Evolutionary conservation across 495 filamentous ascomycete genomes (phyloP), one percentile per base, ranked within the genome.

Genomic region (Aspergillus nidulans): DNA sequence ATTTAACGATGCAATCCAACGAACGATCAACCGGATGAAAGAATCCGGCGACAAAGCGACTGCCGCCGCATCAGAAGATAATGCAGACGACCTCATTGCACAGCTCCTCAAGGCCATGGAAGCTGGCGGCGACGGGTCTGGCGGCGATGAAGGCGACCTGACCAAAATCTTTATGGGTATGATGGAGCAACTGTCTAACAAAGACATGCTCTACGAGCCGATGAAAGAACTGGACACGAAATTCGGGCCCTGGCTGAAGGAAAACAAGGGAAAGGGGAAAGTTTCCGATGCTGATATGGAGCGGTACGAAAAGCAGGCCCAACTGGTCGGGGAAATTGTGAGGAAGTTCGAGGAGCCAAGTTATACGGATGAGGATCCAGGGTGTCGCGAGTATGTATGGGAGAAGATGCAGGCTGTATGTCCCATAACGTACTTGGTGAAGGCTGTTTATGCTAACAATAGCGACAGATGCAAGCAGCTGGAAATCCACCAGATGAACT

Each of bases 151-250:
- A 19, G 91, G 92, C 52, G 91, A 95, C 56, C 86, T 97, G 61
- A 88, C 86, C 23, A 92, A 94, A 70, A 88, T 97, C 85, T 79
- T 97, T 26, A 77, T 95, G 76, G 89, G 87, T 24, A 96, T 97
- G 90, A 97, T 98, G 92, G 90, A 97, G 70, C 91, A 98, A 69
- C 76, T 98, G 52, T 97, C 94, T 1, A 95, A 94, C 65, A 97
- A 96, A 76, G 94, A 98, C 64, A 96, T 98, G 54, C 74, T 98
- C 40, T 97, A 98, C 63, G 92, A 97, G 73, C 94, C 94, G 15
- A 97, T 98, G 92, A 95, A 94, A 75, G 95, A 98, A 71, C 70
- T 97, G 56, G 76, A 92, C 64, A 85, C 87, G 21, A 97, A 96
- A 70, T 98, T 92, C 64, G 91, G 89, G 0, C 81, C 68, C 3